Conservation (phyloP, 192 early-diverging fungal genomes). For the Entomortierella lignicola region DNA sequence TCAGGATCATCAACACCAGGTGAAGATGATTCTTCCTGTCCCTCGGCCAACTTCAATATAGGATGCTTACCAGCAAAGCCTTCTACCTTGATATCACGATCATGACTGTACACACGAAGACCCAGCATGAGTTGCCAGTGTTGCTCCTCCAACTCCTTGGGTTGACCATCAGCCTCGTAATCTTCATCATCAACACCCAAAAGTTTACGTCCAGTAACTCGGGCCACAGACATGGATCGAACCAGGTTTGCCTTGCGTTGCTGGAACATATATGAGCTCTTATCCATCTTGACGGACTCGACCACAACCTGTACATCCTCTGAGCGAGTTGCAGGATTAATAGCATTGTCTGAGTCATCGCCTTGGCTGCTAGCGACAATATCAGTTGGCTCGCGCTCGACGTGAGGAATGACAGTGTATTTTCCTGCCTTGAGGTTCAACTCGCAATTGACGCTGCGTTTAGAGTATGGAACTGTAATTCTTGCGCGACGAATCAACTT, state of each 20-base stretch:
- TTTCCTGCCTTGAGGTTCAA: slow-evolving; percentile 33
- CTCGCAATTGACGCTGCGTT: slow-evolving; percentile 50
- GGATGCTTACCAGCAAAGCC: slow-evolving; percentile 31
- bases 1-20: slow-evolving; percentile 28
- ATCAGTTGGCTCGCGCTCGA: slow-evolving; percentile 39
- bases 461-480: slow-evolving; percentile 39
- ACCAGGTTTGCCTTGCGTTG: slow-evolving; percentile 37
- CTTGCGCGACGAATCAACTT: slow-evolving; percentile 41
- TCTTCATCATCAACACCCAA: slow-evolving; percentile 53
- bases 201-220: slow-evolving; percentile 33
- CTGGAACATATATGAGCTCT: slow-evolving; percentile 48
- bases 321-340: slow-evolving; percentile 23
- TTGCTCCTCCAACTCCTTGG: slow-evolving; percentile 18
- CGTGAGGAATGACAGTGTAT: slow-evolving; percentile 49
- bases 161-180: slow-evolving; percentile 20
- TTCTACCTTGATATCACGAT: slow-evolving; percentile 9
- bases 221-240: slow-evolving; percentile 37
- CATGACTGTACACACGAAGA: slow-evolving; percentile 52
- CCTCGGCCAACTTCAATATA: not conserved
- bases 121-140: slow-evolving; percentile 53
- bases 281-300: slow-evolving; percentile 51
- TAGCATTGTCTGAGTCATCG: slow-evolving; percentile 20
- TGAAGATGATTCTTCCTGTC: not conserved
- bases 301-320: slow-evolving; percentile 35
- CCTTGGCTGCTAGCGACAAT: not conserved